phyloP scores from a whole-genome alignment of 2,329 filamentous ascomycete genomes.

The Penicillium freii region DNA sequence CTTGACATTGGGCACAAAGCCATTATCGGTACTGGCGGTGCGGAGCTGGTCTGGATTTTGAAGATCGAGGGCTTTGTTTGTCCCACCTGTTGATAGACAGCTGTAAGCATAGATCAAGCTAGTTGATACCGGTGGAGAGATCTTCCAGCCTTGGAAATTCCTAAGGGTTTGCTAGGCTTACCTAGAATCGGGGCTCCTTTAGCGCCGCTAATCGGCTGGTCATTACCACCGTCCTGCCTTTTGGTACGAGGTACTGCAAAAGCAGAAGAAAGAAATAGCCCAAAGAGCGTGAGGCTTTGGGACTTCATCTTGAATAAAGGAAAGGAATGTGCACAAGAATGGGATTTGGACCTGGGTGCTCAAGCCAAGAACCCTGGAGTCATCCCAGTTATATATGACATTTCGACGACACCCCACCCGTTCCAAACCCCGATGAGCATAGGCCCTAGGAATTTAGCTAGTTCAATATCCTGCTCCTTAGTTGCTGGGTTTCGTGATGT shows the following conservation, averaged over 20 bases:
- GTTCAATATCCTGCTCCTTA: neutral
- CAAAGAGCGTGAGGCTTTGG: conserved; percentile 15
- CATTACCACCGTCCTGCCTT: conserved; percentile 47
- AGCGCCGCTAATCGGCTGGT: conserved; percentile 56
- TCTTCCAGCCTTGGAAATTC: neutral
- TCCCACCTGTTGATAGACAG: conserved; percentile 53
- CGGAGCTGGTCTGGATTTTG: conserved; percentile 65
- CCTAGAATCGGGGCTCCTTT: conserved; percentile 60
- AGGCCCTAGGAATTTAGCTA: neutral
- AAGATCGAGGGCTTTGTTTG: conserved; percentile 60
- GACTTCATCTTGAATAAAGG: conserved; percentile 16
- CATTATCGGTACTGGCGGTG: conserved; percentile 60
- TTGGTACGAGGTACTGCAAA: conserved; percentile 16
- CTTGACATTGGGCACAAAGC: conserved; percentile 65
- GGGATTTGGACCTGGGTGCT: neutral
- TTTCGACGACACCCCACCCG: neutral
- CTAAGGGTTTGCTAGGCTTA: conserved; percentile 31
- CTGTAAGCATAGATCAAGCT: neutral
- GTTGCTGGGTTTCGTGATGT: neutral
- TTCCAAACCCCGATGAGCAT: neutral
- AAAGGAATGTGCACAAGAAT: neutral
- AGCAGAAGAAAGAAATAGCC: conserved; percentile 19
- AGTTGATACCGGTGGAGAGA: neutral
- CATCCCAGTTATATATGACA: neutral
- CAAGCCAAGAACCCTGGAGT: neutral